Conservation (phyloP, 2,329 filamentous ascomycete genomes). For the Aspergillus pseudotamarii region DNA sequence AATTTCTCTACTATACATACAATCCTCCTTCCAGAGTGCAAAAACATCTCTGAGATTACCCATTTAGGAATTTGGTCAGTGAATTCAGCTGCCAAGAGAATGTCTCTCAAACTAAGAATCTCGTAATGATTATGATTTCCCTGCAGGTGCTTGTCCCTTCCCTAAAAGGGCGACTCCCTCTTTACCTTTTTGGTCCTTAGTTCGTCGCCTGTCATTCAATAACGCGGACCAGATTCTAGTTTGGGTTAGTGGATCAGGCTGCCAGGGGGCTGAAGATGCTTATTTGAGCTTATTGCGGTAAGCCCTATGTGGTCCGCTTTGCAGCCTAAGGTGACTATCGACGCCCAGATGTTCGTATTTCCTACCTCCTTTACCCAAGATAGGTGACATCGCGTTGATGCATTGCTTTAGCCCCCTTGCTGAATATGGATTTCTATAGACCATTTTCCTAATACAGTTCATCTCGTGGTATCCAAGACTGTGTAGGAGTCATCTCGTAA, state of each 20-base stretch:
- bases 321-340: not conserved
- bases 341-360: not conserved
- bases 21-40: not conserved
- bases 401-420: not conserved
- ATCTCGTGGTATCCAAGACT: not conserved
- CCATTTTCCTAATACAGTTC: not conserved
- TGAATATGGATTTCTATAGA: not conserved
- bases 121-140: not conserved
- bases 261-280: not conserved
- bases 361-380: not conserved
- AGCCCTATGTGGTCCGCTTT: no score
- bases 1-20: not conserved
- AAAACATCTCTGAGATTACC: not conserved
- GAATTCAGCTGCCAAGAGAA: not conserved
- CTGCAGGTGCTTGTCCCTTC: not conserved
- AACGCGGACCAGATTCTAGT: not conserved
- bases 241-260: not conserved
- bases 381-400: not conserved
- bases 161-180: not conserved
- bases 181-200: not conserved
- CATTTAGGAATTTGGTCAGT: not conserved
- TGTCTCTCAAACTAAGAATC: not conserved
- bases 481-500: not conserved
- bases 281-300: slow-evolving; percentile 1
- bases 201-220: not conserved